phyloP scores from a whole-genome alignment of 768 basidiomycete species.

The Auricularia heimuer region DNA sequence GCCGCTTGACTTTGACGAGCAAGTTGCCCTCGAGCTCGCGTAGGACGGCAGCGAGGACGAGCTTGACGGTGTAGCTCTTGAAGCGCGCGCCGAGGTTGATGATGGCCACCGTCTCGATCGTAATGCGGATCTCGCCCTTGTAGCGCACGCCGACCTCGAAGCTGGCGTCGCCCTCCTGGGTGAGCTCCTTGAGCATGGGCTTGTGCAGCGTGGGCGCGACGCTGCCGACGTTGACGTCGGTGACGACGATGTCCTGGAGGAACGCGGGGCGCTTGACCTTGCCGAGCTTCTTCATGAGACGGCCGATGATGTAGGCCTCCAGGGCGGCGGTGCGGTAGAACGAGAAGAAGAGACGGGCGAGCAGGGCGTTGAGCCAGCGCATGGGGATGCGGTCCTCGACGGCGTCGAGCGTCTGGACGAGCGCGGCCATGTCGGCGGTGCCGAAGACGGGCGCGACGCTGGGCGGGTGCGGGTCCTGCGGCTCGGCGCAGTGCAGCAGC shows the following conservation, averaged over 20 bases:
- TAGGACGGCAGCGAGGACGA: slow-evolving; percentile 80
- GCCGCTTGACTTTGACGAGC: slow-evolving; percentile 82
- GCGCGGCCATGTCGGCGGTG: slow-evolving; percentile 66
- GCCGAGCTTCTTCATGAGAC: slow-evolving; percentile 87
- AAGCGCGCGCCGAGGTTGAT: slow-evolving; percentile 76
- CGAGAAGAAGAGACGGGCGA: slow-evolving; percentile 89
- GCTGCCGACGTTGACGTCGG: slow-evolving; percentile 82
- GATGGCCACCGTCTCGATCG: slow-evolving; percentile 79
- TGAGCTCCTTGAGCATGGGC: slow-evolving; percentile 97
- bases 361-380: slow-evolving; percentile 91
- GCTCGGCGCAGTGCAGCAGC: slow-evolving; percentile 50
- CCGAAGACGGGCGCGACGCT: slow-evolving; percentile 45
- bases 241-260: slow-evolving; percentile 75
- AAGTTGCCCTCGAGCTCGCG: slow-evolving; percentile 88
- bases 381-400: slow-evolving; percentile 95
- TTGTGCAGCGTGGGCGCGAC: slow-evolving; percentile 82
- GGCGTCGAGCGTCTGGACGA: slow-evolving; percentile 79
- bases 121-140: slow-evolving; percentile 83
- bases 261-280: slow-evolving; percentile 86
- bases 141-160: slow-evolving; percentile 78
- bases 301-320: slow-evolving; percentile 76
- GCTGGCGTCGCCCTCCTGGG: slow-evolving; percentile 84
- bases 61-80: slow-evolving; percentile 82
- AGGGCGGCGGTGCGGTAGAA: slow-evolving; percentile 76
- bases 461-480: slow-evolving; percentile 27